Percentiles rank a stretch among this genome's conserved stretches.
phyloP scores from a whole-genome alignment of 2,329 filamentous ascomycete genomes.

The Sclerotinia sclerotiorum region DNA sequence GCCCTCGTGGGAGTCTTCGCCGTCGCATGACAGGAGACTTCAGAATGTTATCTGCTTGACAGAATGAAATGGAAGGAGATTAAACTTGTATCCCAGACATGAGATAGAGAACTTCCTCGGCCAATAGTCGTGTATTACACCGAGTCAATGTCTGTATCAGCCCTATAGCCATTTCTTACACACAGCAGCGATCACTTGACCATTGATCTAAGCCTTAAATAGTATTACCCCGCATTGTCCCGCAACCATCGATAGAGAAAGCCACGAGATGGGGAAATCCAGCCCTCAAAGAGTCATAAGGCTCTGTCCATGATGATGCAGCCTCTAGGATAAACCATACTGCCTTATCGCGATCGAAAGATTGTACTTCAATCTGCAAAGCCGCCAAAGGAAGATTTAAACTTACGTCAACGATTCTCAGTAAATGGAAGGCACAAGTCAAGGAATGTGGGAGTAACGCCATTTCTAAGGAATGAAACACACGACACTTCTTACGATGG shows the following conservation, averaged over 20 bases:
- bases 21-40: not conserved
- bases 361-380: constrained; percentile 4
- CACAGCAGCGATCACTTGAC: constrained; percentile 2
- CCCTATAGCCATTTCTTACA: not conserved
- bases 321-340: not conserved
- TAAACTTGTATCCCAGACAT: not conserved
- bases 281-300: not conserved
- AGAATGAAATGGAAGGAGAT: not conserved
- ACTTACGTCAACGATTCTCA: not conserved
- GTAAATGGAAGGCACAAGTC: not conserved
- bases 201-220: not conserved
- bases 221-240: not conserved
- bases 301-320: not conserved
- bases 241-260: not conserved
- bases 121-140: not conserved
- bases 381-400: not conserved
- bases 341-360: not conserved
- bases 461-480: not conserved
- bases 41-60: not conserved
- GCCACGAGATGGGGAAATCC: not conserved
- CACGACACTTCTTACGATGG: not conserved
- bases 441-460: not conserved
- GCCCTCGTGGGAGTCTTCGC: too few species aligned
- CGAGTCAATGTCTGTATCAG: not conserved
- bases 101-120: not conserved